Base-by-base conservation (phyloP, 202 grass and related monocot genomes). In the Zizania palustris region DNA sequence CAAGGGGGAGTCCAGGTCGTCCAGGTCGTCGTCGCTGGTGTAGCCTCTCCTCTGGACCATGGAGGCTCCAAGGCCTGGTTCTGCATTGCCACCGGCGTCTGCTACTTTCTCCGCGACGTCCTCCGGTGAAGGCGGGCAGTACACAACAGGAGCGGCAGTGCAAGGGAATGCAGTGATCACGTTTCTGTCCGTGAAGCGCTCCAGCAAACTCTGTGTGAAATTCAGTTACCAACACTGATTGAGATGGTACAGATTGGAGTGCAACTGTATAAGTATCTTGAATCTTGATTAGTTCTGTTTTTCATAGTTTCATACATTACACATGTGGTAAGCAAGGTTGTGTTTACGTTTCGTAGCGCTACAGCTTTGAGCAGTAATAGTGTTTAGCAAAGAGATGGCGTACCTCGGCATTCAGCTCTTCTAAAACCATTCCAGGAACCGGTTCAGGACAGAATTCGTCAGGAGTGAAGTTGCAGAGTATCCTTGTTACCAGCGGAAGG, bases 381-480 rank as follows among this genome's bases (percentile, higher is more conserved):
- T 7, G 28, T 18, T 65, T 56, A 2, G 50, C 9, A 71, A 44
- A 65, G 2, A 14, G 4, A 45, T 40, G 41, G 0, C 28, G 19
- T 88, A 96, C 96, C 89, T 96, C 89, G 3, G 83, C 92, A 60
- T 85, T 88, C 63, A 99, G 81, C 67, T 87, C 91, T 73, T 99
- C 82, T 18, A 96, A 68, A 78, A 99, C 87, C 66, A 79, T 70
- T 15, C 78, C 75, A 69, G 96, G 89, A 54, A 99, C 82, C 80
- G 85, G 72, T 84, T 99, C 96, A 9, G 96, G 85, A 59, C 96
- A 99, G 43, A 99, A 93, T 60, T 99, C 96, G 16, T 99, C 96
- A 39, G 92, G 89, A 5, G 76, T 84, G 75, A 99, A 99, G 73
- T 82, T 90, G 57, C 79, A 83, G 8, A 99, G 85, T 87, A 99